These are phyloP conservation scores for Chalaropsis ovoidea DNA, from an alignment of 2,329 filamentous ascomycete genomes.

Conservation along the genomic window DNA sequence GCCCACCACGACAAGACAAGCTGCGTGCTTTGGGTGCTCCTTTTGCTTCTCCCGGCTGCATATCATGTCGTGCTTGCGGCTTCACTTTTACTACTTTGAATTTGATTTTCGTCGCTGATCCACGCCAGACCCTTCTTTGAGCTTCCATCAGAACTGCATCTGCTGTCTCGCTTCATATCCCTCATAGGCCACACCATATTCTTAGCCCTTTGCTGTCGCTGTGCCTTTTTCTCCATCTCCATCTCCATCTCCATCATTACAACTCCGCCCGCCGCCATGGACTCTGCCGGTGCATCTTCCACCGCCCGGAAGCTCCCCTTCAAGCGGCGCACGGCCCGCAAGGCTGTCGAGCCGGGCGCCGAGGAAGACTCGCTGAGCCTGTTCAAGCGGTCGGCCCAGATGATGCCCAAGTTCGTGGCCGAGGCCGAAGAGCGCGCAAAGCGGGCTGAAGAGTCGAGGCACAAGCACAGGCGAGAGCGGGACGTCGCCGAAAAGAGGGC, in stretches of 20 bases:
- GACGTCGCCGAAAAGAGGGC: neutral
- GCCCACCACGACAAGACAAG: constrained; percentile 7
- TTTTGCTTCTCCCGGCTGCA: neutral
- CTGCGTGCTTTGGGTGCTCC: neutral
- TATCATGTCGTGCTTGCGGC: constrained; percentile 5
- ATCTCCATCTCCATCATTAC: neutral
- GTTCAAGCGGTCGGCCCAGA: constrained; percentile 43
- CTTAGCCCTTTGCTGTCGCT: neutral
- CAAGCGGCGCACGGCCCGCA: constrained; percentile 32
- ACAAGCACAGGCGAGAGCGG: neutral
- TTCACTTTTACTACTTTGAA: constrained; percentile 7
- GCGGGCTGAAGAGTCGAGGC: constrained; percentile 20
- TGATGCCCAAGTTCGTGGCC: constrained; percentile 39
- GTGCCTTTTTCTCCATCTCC: neutral
- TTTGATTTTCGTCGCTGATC: constrained; percentile 6
- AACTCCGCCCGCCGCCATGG: neutral
- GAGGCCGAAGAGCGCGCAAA: constrained; percentile 32
- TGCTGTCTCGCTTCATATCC: neutral
- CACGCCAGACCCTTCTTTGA: neutral
- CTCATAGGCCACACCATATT: neutral
- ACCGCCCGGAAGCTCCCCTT: constrained; percentile 39
- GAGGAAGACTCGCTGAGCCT: constrained; percentile 34
- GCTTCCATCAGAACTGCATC: neutral
- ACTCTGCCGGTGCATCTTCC: neutral
- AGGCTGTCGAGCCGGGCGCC: constrained; percentile 21